Evolutionary conservation across 1,139 yeast species (phyloP).

Genomic region (Nakaseomyces nivariensis): DNA sequence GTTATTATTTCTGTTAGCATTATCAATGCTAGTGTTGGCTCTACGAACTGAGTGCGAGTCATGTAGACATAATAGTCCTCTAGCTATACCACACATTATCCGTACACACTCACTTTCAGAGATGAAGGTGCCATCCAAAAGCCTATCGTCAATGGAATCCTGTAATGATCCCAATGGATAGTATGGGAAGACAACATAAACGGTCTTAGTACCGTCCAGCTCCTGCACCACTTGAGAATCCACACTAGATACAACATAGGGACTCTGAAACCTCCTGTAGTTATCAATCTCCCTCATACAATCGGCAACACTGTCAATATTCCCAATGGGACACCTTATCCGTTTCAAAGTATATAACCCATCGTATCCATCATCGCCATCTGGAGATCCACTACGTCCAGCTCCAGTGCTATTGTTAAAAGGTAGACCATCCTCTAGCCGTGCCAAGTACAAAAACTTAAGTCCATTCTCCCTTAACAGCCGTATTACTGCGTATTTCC

Average conservation of each 20-base stretch:
- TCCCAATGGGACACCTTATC: slow-evolving; percentile 79
- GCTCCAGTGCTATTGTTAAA: background rate
- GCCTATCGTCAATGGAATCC: slow-evolving; percentile 58
- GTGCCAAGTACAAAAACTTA: slow-evolving; percentile 78
- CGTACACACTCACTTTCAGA: slow-evolving; percentile 54
- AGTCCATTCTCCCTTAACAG: slow-evolving; percentile 86
- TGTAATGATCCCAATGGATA: slow-evolving; percentile 65
- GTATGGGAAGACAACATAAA: slow-evolving; percentile 71
- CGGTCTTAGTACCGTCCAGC: slow-evolving; percentile 66
- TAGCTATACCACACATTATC: slow-evolving; percentile 57
- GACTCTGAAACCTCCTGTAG: slow-evolving; percentile 60
- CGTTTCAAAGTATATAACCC: slow-evolving; percentile 66
- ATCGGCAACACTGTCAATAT: slow-evolving; percentile 52
- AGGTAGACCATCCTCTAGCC: slow-evolving; percentile 27
- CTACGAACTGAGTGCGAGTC: slow-evolving; percentile 22
- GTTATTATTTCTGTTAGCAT: background rate
- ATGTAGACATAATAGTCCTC: slow-evolving; percentile 73
- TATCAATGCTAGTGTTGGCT: slow-evolving; percentile 7
- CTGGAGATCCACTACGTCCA: slow-evolving; percentile 28
- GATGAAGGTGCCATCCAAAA: slow-evolving; percentile 44
- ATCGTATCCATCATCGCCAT: slow-evolving; percentile 18
- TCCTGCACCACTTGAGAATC: slow-evolving; percentile 68
- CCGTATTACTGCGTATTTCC: slow-evolving; percentile 38
- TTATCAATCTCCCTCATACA: slow-evolving; percentile 73
- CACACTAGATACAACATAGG: slow-evolving; percentile 57